Base-by-base conservation (phyloP, 441 rosid species). In the Erysimum cheiri region DNA sequence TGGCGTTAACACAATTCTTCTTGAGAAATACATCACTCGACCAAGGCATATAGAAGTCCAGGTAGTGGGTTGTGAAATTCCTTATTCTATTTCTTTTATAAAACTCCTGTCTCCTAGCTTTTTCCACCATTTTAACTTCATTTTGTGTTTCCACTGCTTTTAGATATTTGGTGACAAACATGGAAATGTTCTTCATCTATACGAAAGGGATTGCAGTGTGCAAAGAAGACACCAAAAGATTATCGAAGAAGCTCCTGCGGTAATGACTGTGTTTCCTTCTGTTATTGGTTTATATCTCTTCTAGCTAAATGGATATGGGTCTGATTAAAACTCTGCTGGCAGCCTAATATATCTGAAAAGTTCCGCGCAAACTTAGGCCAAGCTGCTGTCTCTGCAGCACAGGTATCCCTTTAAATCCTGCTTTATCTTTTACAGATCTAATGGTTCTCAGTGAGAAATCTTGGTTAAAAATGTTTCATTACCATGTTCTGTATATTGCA, bases 161-260 rank as follows among this genome's bases (percentile, higher is more conserved):
- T 67, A 92, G 98, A 67, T 94, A 77, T 94, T 90, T 82, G 98
- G 98, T 48, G 98, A 94, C 81, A 87, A 92, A 78, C 74, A 78
- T 75, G 99, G 98, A 41, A 87, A 88, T 49, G 76, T 88, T 33
- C 82, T 92, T 58, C 85, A 94, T 82, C 83, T 94, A 46, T 86
- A 85, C 73, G 99, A 94, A 84, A 86, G 99, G 72, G 99, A 92
- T 82, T 94, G 99, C 85, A 94, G 98, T 26, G 82, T 94, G 46
- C 98, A 94, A 82, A 87, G 98, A 85, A 88, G 97, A 78, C 97
- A 90, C 79, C 98, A 94, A 81, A 94, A 94, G 88, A 91, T 94
- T 67, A 94, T 94, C 35, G 98, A 94, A 87, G 96, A 94, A 86
- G 97, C 98, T 83, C 98, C 98, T 54, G 98, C 98, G 74, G 98